Evolutionary conservation across 305 asterid genomes (phyloP), one percentile per base, ranked within the genome.

Genomic region (Fraxinus floribunda): DNA sequence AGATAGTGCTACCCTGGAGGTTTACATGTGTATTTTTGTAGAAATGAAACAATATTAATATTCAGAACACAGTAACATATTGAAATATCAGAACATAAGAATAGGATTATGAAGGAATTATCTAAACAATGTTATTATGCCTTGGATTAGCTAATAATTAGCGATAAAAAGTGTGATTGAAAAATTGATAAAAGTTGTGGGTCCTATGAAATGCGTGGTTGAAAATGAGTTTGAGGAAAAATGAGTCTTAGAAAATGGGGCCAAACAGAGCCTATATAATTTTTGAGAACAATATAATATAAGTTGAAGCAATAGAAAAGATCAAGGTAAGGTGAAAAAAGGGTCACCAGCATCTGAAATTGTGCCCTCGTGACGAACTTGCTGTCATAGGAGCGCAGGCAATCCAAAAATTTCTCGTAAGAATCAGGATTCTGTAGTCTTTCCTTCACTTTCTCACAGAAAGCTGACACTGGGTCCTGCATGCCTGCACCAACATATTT

Each of bases 361-460:
- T 94, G 95, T 77, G 89, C 64, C 35, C 91, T 90, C 52, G 97
- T 80, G 82, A 89, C 88, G 78, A 87, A 84, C 77, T 93, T 93
- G 88, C 83, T 87, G 83, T 80, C 83, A 81, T 88, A 94, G 79
- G 92, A 88, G 83, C 89, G 91, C 78, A 93, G 89, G 84, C 98
- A 94, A 90, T 90, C 97, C 88, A 88, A 85, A 87, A 94, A 86
- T 83, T 91, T 93, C 82, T 88, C 89, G 81, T 84, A 91, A 79
- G 82, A 85, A 80, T 86, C 95, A 87, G 93, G 85, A 79, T 87
- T 91, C 78, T 83, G 90, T 79, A 94, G 82, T 84, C 91, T 89
- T 86, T 91, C 98, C 89, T 88, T 93, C 87, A 97, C 91, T 88
- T 91, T 93, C 85, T 92, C 94, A 76, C 87, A 86, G 84, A 93